Percentiles rank a stretch among this genome's conserved stretches.
phyloP scores from a whole-genome alignment of 163 green algal species.

The Trebouxia gelatinosa region DNA sequence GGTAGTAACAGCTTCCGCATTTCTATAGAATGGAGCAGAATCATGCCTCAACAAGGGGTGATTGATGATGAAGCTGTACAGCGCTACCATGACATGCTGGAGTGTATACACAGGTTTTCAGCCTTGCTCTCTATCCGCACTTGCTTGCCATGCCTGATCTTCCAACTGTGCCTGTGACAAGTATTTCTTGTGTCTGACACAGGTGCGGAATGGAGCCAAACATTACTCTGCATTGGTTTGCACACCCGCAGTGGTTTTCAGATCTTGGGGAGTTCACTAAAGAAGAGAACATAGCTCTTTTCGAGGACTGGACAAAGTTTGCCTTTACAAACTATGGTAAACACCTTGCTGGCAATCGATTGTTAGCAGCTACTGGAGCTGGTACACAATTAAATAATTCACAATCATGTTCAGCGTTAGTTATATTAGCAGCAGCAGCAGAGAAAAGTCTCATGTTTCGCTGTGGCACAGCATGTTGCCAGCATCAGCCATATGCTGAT shows the following conservation, averaged over 20 bases:
- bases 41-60: constrained; percentile 61
- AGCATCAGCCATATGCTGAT: too few species aligned
- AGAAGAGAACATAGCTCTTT: constrained; percentile 64
- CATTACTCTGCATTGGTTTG: constrained; percentile 82
- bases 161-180: not conserved
- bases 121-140: not conserved
- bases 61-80: constrained; percentile 66
- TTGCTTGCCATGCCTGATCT: not conserved
- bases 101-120: constrained; percentile 29
- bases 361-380: too few species aligned
- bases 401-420: too few species aligned
- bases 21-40: constrained; percentile 80
- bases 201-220: constrained; percentile 63
- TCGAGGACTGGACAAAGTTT: constrained; percentile 46
- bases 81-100: constrained; percentile 60
- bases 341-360: too few species aligned
- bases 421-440: too few species aligned
- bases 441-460: too few species aligned
- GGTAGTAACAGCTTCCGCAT: constrained; percentile 80
- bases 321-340: constrained; percentile 39
- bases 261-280: constrained; percentile 62
- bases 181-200: constrained; percentile 3
- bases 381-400: too few species aligned
- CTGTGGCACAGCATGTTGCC: too few species aligned
- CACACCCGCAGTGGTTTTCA: constrained; percentile 82